Conservation (phyloP, 768 basidiomycete genomes). For the Hemileccinum rubropunctum region DNA sequence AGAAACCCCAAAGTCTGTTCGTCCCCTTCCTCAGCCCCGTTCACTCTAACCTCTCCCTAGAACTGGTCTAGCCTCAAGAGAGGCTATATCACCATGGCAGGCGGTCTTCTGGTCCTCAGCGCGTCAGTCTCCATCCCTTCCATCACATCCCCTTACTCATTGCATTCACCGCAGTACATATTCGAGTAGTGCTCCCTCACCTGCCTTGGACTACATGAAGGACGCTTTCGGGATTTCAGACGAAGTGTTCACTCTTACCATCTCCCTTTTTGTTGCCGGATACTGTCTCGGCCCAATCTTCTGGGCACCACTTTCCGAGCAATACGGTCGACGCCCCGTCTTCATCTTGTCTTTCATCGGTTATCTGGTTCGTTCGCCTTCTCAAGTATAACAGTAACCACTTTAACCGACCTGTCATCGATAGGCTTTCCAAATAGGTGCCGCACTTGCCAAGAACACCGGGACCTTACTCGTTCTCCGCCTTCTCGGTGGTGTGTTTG, state of each 20-base stretch:
- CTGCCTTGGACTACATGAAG: slow-evolving; percentile 43
- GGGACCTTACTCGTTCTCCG: slow-evolving; percentile 64
- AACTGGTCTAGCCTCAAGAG: slow-evolving; percentile 45
- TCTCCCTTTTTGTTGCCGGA: slow-evolving; percentile 67
- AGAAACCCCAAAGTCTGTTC: slow-evolving; percentile 45
- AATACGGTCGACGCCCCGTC: slow-evolving; percentile 57
- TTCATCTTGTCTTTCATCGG: slow-evolving; percentile 55
- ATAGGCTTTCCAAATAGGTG: slow-evolving; percentile 60
- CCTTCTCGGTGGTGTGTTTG: slow-evolving; percentile 69
- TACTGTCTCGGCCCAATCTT: slow-evolving; percentile 61
- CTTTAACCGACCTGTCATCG: neutral
- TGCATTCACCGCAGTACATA: slow-evolving; percentile 45
- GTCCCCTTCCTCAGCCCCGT: neutral
- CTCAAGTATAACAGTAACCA: neutral
- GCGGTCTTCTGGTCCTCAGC: slow-evolving; percentile 51
- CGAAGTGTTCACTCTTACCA: slow-evolving; percentile 51
- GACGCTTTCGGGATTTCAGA: slow-evolving; percentile 46
- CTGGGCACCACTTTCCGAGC: slow-evolving; percentile 56
- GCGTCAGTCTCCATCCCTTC: slow-evolving; percentile 37
- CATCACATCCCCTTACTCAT: neutral
- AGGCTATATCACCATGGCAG: slow-evolving; percentile 53
- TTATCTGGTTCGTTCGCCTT: slow-evolving; percentile 44
- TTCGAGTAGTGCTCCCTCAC: slow-evolving; percentile 57
- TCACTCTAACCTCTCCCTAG: slow-evolving; percentile 28
- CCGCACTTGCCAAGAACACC: slow-evolving; percentile 59